Evolutionary conservation across 257 asterid species (phyloP).

Genomic region (Nicotiana otophora): DNA sequence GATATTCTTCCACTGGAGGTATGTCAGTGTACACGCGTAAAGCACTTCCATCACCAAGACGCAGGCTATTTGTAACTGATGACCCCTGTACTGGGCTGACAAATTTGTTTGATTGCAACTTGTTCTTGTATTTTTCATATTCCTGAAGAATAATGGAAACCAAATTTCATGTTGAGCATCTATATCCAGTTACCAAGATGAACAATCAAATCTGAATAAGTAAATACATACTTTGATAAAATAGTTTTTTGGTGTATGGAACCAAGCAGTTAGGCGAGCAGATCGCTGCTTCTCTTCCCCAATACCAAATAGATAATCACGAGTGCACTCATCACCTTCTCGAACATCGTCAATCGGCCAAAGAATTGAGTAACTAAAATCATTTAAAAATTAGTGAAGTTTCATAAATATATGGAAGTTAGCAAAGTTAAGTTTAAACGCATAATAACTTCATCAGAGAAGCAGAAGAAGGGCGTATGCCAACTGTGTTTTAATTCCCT

Average conservation of each 20-base stretch:
- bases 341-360: slow-evolving; percentile 66
- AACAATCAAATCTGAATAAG: background rate
- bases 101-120: slow-evolving; percentile 38
- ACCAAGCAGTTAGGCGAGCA: slow-evolving; percentile 98
- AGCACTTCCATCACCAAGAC: slow-evolving; percentile 39
- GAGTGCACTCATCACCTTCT: slow-evolving; percentile 82
- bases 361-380: slow-evolving; percentile 73
- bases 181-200: background rate
- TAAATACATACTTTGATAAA: slow-evolving; percentile 55
- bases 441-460: background rate
- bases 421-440: background rate
- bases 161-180: slow-evolving; percentile 2
- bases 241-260: slow-evolving; percentile 80
- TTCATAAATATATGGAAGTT: slow-evolving; percentile 3
- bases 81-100: slow-evolving; percentile 26
- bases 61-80: slow-evolving; percentile 41
- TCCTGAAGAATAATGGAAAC: slow-evolving; percentile 37
- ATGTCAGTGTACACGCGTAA: slow-evolving; percentile 79
- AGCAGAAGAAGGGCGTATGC: background rate
- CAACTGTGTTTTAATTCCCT: background rate
- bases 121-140: slow-evolving; percentile 48
- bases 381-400: slow-evolving; percentile 14
- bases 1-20: slow-evolving; percentile 77
- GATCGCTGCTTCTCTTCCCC: slow-evolving; percentile 94
- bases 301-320: slow-evolving; percentile 78